phyloP scores from a whole-genome alignment of 1,284 basidiomycete genomes.

The Mycosarcoma mackinlayi region DNA sequence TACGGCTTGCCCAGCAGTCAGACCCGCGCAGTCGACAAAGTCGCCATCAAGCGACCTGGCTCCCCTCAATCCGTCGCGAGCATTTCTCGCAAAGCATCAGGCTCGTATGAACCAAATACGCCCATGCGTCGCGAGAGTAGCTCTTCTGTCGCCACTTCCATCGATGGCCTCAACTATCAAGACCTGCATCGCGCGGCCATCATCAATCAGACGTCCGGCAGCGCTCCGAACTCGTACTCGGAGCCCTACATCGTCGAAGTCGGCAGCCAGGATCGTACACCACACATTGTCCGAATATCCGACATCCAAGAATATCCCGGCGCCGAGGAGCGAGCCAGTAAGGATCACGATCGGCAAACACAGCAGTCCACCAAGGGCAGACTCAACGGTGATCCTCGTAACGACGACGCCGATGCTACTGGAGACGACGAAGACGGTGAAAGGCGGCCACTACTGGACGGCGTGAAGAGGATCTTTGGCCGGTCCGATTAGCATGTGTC shows the following conservation, averaged over 20 bases:
- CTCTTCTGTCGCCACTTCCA: constrained; percentile 27
- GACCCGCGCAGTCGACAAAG: constrained; percentile 55
- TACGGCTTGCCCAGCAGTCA: constrained; percentile 38
- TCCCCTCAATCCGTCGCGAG: constrained; percentile 32
- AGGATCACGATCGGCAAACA: constrained; percentile 12
- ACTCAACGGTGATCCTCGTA: constrained; percentile 1
- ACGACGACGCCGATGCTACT: constrained; percentile 8
- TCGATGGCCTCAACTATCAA: constrained; percentile 26
- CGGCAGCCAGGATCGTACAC: constrained; percentile 40
- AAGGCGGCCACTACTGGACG: constrained; percentile 29
- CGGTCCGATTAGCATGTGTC: constrained; percentile 7
- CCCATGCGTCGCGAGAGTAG: constrained; percentile 32
- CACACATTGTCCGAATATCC: constrained; percentile 40
- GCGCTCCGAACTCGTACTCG: constrained; percentile 24
- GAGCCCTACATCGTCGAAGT: constrained; percentile 62
- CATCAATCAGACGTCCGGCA: constrained; percentile 20
- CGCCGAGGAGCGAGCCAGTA: constrained; percentile 27
- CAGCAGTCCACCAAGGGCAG: neutral
- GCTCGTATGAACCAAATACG: constrained; percentile 27
- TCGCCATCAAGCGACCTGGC: constrained; percentile 56
- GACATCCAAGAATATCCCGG: constrained; percentile 49
- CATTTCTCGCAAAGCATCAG: constrained; percentile 16
- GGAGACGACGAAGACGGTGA: constrained; percentile 18
- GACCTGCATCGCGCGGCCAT: constrained; percentile 30
- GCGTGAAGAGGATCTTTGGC: constrained; percentile 34